These are phyloP conservation scores for Aureobasidium leucospermi DNA, from an alignment of 2,329 filamentous ascomycete genomes.

Conservation along the genomic window DNA sequence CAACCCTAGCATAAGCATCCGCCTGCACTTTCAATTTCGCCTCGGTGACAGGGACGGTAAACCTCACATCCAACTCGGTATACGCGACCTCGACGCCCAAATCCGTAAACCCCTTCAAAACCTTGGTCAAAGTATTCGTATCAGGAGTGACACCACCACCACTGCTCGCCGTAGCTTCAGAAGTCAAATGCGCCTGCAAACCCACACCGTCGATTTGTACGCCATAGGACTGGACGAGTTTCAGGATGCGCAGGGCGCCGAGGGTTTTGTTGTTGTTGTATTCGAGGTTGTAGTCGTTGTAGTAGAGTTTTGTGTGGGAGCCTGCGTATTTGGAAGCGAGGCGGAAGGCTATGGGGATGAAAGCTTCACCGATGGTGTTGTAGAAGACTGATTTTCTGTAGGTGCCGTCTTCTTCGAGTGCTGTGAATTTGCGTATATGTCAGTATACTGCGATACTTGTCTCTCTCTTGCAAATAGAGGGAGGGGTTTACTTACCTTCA, in stretches of 20 bases:
- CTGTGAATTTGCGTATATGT: slow-evolving; percentile 11
- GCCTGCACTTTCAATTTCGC: slow-evolving; percentile 34
- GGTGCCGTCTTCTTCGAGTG: slow-evolving; percentile 22
- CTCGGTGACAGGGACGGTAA: slow-evolving; percentile 23
- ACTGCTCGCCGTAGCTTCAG: slow-evolving; percentile 30
- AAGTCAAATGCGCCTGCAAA: slow-evolving; percentile 47
- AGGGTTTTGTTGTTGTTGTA: slow-evolving; percentile 20
- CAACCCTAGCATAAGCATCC: slow-evolving; percentile 36
- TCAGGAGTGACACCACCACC: slow-evolving; percentile 14
- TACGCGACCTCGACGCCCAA: slow-evolving; percentile 52
- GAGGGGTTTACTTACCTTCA: slow-evolving; percentile 17
- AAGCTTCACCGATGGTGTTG: slow-evolving; percentile 24
- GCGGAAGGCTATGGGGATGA: slow-evolving; percentile 23
- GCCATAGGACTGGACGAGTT: slow-evolving; percentile 21
- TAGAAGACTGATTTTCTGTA: slow-evolving; percentile 23
- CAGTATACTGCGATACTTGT: neutral
- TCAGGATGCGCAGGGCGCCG: slow-evolving; percentile 22
- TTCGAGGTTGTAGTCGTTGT: slow-evolving; percentile 27
- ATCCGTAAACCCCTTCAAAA: slow-evolving; percentile 44
- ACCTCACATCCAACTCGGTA: slow-evolving; percentile 57
- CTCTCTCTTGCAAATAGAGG: no score
- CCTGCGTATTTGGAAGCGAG: slow-evolving; percentile 20
- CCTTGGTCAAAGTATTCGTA: slow-evolving; percentile 32
- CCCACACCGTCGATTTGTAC: slow-evolving; percentile 36
- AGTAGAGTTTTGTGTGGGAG: slow-evolving; percentile 21